Base-by-base conservation (phyloP, 2,329 filamentous ascomycete genomes). In the Fusarium sp. region DNA sequence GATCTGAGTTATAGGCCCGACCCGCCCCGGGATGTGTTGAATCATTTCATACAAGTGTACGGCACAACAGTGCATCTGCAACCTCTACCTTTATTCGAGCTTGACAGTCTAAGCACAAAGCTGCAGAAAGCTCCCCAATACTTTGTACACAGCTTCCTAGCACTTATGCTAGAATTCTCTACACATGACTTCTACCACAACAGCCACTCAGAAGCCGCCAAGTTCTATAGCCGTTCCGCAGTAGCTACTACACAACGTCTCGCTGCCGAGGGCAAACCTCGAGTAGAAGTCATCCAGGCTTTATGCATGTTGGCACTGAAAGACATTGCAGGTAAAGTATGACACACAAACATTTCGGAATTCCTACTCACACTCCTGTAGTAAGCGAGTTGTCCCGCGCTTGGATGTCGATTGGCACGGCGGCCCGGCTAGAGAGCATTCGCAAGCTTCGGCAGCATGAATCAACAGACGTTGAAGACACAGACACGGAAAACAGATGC, bases 371-470 rank as follows among this genome's bases (percentile, higher is more conserved):
- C 17, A 3, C 3, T 2, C 1, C 1, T 13, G 2, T 7, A 62
- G 59, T 15, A 3, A 44, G 28, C 17, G 40, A 62, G 1, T 10
- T 62, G 4, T 22, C 59, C 6, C 49, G 40, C 2, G 59, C 59
- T 36, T 62, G 59, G 59, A 62, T 62, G 59, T 46, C 57, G 2
- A 15, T 62, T 5, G 59, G 59, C 3, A 36, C 28, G 6, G 59
- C 59, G 11, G 19, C 40, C 1, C 8, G 59, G 2, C 6, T 62
- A 2, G 47, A 61, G n/a, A 62, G 40, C 31, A 8, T 54, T 10
- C 10, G 40, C 1, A 21, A 22, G 11, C 9, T 62, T 1, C 40
- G 34, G 14, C 1, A 22, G 14, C 6, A 3, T 17, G 2, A 28
- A 10, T 6, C 22, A 19, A 4, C 1, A 5, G 7, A 9, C 2